Conservation (phyloP, 2,329 filamentous ascomycete genomes). For the Colletotrichum salicis region DNA sequence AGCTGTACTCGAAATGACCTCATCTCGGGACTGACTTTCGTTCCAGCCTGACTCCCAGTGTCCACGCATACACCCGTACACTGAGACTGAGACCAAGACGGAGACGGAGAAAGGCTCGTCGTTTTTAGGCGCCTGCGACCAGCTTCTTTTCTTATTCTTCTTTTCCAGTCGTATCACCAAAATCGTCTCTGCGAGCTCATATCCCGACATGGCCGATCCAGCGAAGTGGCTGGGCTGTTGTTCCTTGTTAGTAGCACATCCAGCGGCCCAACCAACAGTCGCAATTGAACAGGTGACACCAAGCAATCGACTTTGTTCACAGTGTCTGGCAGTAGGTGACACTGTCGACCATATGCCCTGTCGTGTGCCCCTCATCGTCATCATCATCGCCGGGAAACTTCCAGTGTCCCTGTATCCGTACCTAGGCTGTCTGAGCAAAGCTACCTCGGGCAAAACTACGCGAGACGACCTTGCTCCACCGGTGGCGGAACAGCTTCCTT, state of each 20-base stretch:
- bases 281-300: background rate
- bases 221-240: background rate
- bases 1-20: background rate
- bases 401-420: background rate
- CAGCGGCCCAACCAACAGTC: background rate
- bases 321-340: background rate
- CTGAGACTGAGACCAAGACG: background rate
- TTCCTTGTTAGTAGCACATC: background rate
- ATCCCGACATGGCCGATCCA: background rate
- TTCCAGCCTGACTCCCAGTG: background rate
- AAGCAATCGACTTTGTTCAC: background rate
- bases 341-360: background rate
- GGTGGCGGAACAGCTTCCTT: background rate
- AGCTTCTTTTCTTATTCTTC: conserved; percentile 12
- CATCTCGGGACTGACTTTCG: background rate
- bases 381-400: background rate
- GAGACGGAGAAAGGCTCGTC: background rate
- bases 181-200: background rate
- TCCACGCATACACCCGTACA: background rate
- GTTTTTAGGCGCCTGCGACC: conserved; percentile 11
- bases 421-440: background rate
- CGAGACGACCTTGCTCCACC: background rate
- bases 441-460: background rate
- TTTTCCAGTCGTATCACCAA: background rate
- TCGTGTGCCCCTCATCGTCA: background rate